These are phyloP conservation scores for Dendrobium huoshanense DNA, from an alignment of 106 monocot genomes.

Conservation along the genomic window DNA sequence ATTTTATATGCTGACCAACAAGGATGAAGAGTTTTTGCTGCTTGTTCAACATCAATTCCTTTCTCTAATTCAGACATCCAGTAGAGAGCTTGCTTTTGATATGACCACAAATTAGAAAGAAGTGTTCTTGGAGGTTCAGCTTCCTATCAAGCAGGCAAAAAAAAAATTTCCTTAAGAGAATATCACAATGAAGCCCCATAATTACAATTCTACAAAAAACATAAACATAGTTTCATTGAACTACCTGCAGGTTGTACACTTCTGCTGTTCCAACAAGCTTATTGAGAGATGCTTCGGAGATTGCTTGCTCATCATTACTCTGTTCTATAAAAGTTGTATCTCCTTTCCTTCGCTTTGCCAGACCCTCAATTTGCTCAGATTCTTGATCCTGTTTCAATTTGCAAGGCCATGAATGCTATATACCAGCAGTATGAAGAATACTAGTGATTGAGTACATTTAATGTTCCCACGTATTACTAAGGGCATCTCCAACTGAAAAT, in stretches of 20 bases:
- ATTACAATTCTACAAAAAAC: not conserved
- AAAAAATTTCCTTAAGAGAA: not conserved
- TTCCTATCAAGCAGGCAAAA: slow-evolving; percentile 35
- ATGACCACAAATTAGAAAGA: slow-evolving; percentile 51
- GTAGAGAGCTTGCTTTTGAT: slow-evolving; percentile 79
- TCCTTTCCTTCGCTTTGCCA: slow-evolving; percentile 40
- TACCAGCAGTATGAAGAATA: not conserved
- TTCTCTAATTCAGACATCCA: slow-evolving; percentile 90
- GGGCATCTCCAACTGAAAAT: too few species aligned
- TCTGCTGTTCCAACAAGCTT: slow-evolving; percentile 81
- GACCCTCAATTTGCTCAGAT: slow-evolving; percentile 22
- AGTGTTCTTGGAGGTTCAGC: slow-evolving; percentile 57
- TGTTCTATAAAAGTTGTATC: slow-evolving; percentile 45
- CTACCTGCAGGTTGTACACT: slow-evolving; percentile 56
- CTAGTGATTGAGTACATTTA: not conserved
- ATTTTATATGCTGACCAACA: slow-evolving; percentile 79
- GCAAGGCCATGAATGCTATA: not conserved
- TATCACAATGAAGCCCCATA: not conserved
- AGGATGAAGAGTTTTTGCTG: slow-evolving; percentile 71
- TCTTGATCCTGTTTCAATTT: slow-evolving; percentile 19
- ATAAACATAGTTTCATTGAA: not conserved
- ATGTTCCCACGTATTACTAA: not conserved
- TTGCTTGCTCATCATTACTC: slow-evolving; percentile 68
- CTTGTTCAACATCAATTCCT: slow-evolving; percentile 54
- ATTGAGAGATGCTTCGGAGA: slow-evolving; percentile 66